Base-by-base conservation (phyloP, 257 asterid genomes). In the Galeopsis tetrahit region DNA sequence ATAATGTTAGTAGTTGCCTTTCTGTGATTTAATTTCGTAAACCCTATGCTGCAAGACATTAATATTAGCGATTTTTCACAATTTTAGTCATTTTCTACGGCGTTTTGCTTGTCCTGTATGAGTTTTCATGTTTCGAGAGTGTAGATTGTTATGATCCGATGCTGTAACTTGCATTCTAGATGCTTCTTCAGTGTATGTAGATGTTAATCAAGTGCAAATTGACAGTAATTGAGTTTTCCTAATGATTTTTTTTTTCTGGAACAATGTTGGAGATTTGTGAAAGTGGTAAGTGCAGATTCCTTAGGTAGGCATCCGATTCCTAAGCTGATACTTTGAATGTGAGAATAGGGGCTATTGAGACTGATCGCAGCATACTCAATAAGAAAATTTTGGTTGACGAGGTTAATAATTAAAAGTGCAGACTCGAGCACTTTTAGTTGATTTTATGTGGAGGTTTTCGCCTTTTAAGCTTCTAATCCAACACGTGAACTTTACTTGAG, bases 161-260 rank as follows among this genome's bases (percentile, higher is more conserved):
- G 35, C 8, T 10, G 31, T 14, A 34, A 72, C 43, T 56, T 49
- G 62, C 46, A 49, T 76, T 32, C 36, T 43, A 68, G 75, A 48
- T 61, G 69, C 69, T 51, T 44, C 63, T 77, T 6, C 42, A 52
- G 31, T 72, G 71, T 32, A 14, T 52, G 67, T 13, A 49, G 52
- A 48, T 69, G 70, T 69, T 35, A 31, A 28, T 64, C 71, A 66
- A 73, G 78, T 70, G 74, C 65, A 58, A 48, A 58, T 75, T 79
- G 64, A 58, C 8, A 70, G 51, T 14, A 33, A 31, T n/a, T 65
- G 28, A 21, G 66, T 48, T 32, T 34, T 51, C n/a, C 7, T 38
- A 7, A 7, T 75, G 34, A 14, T 38, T 53, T 28, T 36, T 17
- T 4, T 4, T 13, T 71, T 3, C 7, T 13, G 1, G 21, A 28